Percentiles rank a stretch among this genome's conserved stretches.
Conservation (phyloP, 1,284 basidiomycete species). For the Thelephora terrestris region DNA sequence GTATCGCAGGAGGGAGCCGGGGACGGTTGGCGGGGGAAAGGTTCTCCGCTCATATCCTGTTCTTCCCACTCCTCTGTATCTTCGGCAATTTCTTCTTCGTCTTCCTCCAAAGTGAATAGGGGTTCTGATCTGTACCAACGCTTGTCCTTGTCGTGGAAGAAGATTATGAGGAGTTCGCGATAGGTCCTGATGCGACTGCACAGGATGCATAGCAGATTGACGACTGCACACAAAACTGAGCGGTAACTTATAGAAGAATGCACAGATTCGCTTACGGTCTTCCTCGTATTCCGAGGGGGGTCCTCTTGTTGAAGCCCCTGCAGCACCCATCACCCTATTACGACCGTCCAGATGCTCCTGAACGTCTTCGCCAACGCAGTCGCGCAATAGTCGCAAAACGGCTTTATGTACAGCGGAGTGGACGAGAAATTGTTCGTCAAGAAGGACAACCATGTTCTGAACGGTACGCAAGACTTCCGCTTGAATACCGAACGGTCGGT, state of each 20-base stretch:
- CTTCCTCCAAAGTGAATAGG: slow-evolving; percentile 57
- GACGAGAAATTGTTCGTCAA: slow-evolving; percentile 86
- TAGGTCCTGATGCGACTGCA: slow-evolving; percentile 86
- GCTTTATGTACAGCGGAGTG: slow-evolving; percentile 88
- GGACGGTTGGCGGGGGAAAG: slow-evolving; percentile 28
- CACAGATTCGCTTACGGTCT: slow-evolving; percentile 50
- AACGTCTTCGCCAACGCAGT: slow-evolving; percentile 85
- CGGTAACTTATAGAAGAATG: background rate
- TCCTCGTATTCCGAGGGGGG: slow-evolving; percentile 79
- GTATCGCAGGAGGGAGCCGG: slow-evolving; percentile 53
- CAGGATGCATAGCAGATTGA: slow-evolving; percentile 83
- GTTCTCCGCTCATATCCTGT: slow-evolving; percentile 20
- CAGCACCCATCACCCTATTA: slow-evolving; percentile 72
- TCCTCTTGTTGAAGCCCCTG: slow-evolving; percentile 53
- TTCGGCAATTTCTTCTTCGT: slow-evolving; percentile 36
- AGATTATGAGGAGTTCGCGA: slow-evolving; percentile 88
- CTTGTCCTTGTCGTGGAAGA: slow-evolving; percentile 93
- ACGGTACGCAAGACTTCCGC: slow-evolving; percentile 77
- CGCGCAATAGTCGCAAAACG: slow-evolving; percentile 75
- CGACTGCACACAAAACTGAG: slow-evolving; percentile 38
- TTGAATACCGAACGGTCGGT: slow-evolving; percentile 79
- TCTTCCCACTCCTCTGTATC: slow-evolving; percentile 41
- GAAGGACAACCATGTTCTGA: slow-evolving; percentile 79
- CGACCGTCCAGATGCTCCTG: slow-evolving; percentile 76
- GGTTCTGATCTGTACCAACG: slow-evolving; percentile 70